Evolutionary conservation across 2,329 filamentous ascomycete genomes (phyloP).

Genomic region (Fusarium pseudoanthophilum): DNA sequence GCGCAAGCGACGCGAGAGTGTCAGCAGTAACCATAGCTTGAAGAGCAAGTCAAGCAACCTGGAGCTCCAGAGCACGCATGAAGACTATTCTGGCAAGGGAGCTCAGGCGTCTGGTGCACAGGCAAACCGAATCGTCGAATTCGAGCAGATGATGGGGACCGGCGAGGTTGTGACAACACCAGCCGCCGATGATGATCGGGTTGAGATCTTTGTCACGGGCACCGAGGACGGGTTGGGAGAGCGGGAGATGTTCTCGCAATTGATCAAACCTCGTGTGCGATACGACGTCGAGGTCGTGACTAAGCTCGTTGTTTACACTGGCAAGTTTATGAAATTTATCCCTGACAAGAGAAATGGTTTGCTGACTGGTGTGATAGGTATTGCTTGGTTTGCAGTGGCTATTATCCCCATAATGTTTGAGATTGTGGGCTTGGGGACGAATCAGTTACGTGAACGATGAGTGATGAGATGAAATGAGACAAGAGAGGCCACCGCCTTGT

Average conservation of each 20-base stretch:
- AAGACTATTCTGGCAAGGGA: constrained; percentile 52
- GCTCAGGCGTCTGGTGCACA: constrained; percentile 59
- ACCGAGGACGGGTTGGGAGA: constrained; percentile 68
- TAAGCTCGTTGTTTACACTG: constrained; percentile 93
- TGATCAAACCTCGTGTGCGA: constrained; percentile 87
- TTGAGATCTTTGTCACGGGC: constrained; percentile 48
- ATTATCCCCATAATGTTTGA: constrained; percentile 80
- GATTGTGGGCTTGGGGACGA: constrained; percentile 62
- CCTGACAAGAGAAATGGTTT: not conserved
- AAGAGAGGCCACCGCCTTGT: not conserved
- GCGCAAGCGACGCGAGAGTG: constrained; percentile 64
- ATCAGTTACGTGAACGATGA: constrained; percentile 46
- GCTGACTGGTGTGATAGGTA: constrained; percentile 64
- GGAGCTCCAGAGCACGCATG: constrained; percentile 54
- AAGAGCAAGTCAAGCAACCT: constrained; percentile 56
- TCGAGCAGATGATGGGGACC: constrained; percentile 79
- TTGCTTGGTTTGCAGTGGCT: constrained; percentile 83
- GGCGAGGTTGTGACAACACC: constrained; percentile 60
- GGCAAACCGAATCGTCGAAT: constrained; percentile 66
- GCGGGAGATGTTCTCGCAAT: constrained; percentile 82
- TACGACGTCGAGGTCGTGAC: constrained; percentile 99
- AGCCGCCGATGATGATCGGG: constrained; percentile 46
- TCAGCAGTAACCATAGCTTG: constrained; percentile 62
- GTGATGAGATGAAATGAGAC: constrained; percentile 27
- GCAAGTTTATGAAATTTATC: constrained; percentile 56